Percentiles rank a stretch among this genome's conserved stretches.
phyloP scores from a whole-genome alignment of 2,329 filamentous ascomycete genomes.

The Pseudogymnoascus sp. region DNA sequence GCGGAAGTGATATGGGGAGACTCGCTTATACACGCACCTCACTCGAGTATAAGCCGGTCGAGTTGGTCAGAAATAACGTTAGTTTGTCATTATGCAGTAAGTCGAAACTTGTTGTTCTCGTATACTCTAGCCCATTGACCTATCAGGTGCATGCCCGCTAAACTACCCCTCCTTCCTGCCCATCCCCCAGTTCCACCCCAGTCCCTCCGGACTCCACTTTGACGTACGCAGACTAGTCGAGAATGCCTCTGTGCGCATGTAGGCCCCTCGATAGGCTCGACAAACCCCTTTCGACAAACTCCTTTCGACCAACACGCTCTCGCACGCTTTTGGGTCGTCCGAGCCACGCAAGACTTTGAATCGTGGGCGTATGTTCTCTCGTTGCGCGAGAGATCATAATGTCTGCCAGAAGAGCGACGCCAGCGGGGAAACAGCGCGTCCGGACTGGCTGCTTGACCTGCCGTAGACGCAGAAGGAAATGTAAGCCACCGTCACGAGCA shows the following conservation, averaged over 20 bases:
- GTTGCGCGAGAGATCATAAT: not conserved
- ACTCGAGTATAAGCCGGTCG: not conserved
- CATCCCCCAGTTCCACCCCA: not conserved
- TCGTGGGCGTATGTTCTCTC: not conserved
- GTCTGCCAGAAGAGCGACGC: not conserved
- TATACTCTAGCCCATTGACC: not conserved
- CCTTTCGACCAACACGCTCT: not conserved
- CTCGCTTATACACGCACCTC: not conserved
- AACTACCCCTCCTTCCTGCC: not conserved
- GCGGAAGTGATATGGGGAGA: not conserved
- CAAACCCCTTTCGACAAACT: not conserved
- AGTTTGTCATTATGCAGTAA: not conserved
- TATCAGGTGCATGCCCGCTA: not conserved
- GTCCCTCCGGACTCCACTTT: too few relatives aligned
- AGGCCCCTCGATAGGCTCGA: not conserved
- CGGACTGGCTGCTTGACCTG: conserved; percentile 16
- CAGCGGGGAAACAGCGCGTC: conserved; percentile 11
- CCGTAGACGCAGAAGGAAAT: conserved; percentile 16
- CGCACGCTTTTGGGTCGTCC: not conserved
- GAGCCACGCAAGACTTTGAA: not conserved
- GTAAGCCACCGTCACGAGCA: conserved; percentile 7
- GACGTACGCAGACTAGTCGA: not conserved
- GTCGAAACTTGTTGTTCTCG: not conserved
- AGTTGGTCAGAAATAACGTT: not conserved
- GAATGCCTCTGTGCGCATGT: not conserved